Percentiles rank a stretch among this genome's conserved stretches.
Evolutionary conservation across 2,329 filamentous ascomycete species (phyloP).

Genomic region (Metarhizium album): DNA sequence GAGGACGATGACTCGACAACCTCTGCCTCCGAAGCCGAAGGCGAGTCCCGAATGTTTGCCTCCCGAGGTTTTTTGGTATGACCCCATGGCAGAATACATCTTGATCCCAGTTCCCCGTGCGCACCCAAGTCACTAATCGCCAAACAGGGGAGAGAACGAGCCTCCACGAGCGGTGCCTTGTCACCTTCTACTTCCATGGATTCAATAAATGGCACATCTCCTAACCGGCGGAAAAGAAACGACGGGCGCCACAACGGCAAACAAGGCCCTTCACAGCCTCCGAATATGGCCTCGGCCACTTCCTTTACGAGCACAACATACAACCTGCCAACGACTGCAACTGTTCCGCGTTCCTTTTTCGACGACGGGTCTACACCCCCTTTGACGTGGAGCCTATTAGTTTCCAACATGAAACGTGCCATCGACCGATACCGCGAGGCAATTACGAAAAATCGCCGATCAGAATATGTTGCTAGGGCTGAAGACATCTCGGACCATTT

Average conservation of each 20-base stretch:
- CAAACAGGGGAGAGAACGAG: constrained; percentile 47
- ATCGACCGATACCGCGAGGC: constrained; percentile 85
- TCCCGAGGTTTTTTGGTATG: constrained; percentile 60
- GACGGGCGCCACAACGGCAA: constrained; percentile 41
- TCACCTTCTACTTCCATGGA: constrained; percentile 88
- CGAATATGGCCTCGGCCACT: constrained; percentile 47
- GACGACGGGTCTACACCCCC: constrained; percentile 75
- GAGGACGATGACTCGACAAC: constrained; percentile 80
- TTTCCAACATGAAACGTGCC: constrained; percentile 85
- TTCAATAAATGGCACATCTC: constrained; percentile 64
- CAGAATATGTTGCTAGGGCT: constrained; percentile 87
- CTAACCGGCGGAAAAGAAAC: constrained; percentile 43
- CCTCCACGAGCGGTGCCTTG: constrained; percentile 58
- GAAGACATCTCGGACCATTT: constrained; percentile 98
- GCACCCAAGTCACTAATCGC: background rate
- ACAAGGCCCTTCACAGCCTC: constrained; percentile 27
- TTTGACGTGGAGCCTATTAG: constrained; percentile 79
- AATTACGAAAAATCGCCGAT: constrained; percentile 71
- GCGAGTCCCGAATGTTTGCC: constrained; percentile 56
- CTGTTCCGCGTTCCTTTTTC: constrained; percentile 74
- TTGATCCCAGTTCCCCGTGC: background rate
- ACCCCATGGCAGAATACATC: background rate
- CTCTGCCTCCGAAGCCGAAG: constrained; percentile 80
- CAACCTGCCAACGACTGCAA: constrained; percentile 45
- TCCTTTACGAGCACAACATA: constrained; percentile 51